Evolutionary conservation across 371 early-diverging fungal genomes (phyloP), one percentile per base, ranked within the genome.

Genomic region (Catenaria anguillulae): DNA sequence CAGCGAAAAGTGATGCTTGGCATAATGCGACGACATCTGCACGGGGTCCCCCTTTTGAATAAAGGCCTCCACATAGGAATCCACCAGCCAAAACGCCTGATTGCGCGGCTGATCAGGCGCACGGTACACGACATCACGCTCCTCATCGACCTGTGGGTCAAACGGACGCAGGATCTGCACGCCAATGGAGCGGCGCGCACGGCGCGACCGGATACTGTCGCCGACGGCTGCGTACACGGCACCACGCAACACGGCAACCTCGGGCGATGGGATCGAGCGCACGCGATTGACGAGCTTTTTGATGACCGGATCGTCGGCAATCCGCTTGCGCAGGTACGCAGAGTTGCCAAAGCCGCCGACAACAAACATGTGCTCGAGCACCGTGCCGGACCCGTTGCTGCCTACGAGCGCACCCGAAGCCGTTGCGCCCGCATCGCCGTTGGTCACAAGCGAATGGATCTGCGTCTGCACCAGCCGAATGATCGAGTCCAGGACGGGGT

Each of bases 291-390:
- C 58, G 15, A 40, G 36, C n/a, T 33, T 13, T 17, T 31, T 10
- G 13, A 58, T 33, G 17, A 58, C 26, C 12, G 58, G 21, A 19
- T 58, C 58, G 29, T 58, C 43, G 40, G 42, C 43, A 10, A 58
- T 58, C 35, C 43, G 36, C 21, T 58, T 34, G 26, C 58, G 58
- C 58, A 58, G 36, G 58, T 58, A 58, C n/a, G 15, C 35, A 15
- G 8, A 15, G 58, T 36, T 58, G 10, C 58, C 58, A 36, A 58
- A 58, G 29, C 58, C 58, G 42, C 58, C 58, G 19, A 58, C 58
- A 2, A 58, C 43, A 26, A 58, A 58, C 43, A 58, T 36, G 42
- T 36, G n/a, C 24, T 58, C 58, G 31, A 58, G 58, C 15, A 50
- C 29, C 33, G 52, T 26, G 0, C 29, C 26, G 52, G 8, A 10